Conservation (phyloP, 208 protist genomes). For the Trypanosoma congolense region DNA sequence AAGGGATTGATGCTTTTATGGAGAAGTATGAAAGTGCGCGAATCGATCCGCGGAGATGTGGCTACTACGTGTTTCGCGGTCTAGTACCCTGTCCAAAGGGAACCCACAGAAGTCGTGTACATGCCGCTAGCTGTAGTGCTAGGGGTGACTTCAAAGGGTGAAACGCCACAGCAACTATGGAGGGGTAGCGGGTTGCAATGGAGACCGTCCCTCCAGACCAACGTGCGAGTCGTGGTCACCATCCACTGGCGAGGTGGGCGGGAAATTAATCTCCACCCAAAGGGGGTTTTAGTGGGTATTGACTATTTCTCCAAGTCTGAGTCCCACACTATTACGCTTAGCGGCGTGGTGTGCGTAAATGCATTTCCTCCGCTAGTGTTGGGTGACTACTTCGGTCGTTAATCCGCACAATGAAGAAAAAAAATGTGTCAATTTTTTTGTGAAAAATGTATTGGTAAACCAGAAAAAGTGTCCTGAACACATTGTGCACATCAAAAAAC, state of each 20-base stretch:
- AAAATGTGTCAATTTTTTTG: too few relatives aligned
- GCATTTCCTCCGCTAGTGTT: neutral
- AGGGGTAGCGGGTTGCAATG: neutral
- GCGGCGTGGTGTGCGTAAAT: neutral
- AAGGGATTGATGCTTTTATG: neutral
- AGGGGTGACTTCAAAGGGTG: neutral
- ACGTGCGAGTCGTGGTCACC: neutral
- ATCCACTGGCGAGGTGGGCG: neutral
- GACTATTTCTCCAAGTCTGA: neutral
- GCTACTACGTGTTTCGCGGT: neutral
- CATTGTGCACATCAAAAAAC: too few relatives aligned
- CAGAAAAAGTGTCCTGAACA: too few relatives aligned
- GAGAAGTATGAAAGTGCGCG: neutral
- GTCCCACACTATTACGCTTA: neutral
- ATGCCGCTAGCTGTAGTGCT: neutral
- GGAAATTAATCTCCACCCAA: neutral
- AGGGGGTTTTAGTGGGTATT: neutral
- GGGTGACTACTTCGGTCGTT: neutral
- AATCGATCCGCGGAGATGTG: neutral
- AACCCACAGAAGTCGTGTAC: neutral
- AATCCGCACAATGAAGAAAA: neutral
- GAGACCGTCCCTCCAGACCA: neutral
- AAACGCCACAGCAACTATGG: neutral
- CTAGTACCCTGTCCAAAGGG: neutral
- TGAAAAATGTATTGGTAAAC: too few relatives aligned